Evolutionary conservation across 1,284 basidiomycete genomes (phyloP).

Genomic region (Ustilago hordei): DNA sequence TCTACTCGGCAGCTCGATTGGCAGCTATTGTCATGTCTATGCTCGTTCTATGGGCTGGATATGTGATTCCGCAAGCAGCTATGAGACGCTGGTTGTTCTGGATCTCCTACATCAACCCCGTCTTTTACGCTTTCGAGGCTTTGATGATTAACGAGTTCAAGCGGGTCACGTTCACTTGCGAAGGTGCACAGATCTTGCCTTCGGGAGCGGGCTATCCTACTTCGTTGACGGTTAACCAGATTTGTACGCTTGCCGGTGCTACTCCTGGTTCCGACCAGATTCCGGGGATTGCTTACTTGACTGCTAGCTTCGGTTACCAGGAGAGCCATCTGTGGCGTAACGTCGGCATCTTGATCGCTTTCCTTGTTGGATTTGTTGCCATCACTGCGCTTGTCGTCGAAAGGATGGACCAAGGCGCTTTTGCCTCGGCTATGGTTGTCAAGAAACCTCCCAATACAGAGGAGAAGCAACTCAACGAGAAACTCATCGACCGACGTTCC

Average conservation of each 20-base stretch:
- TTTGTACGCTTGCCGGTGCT: conserved; percentile 72
- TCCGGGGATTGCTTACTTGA: conserved; percentile 72
- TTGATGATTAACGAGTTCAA: conserved; percentile 73
- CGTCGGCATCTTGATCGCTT: conserved; percentile 71
- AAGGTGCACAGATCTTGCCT: conserved; percentile 47
- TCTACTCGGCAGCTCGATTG: conserved; percentile 55
- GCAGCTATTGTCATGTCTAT: conserved; percentile 58
- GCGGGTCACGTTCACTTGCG: conserved; percentile 50
- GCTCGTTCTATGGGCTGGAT: conserved; percentile 60
- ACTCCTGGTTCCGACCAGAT: conserved; percentile 70
- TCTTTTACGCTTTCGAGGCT: conserved; percentile 83
- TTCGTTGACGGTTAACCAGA: conserved; percentile 50
- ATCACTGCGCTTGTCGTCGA: conserved; percentile 56
- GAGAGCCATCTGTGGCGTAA: conserved; percentile 72
- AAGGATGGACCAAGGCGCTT: conserved; percentile 54
- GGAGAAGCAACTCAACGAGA: conserved; percentile 50
- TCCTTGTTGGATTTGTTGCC: conserved; percentile 59
- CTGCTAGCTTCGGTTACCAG: conserved; percentile 76
- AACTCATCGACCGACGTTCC: conserved; percentile 33
- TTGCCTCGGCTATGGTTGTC: conserved; percentile 65
- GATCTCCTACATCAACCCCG: conserved; percentile 70
- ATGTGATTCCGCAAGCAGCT: conserved; percentile 67
- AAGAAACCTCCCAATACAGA: conserved; percentile 51
- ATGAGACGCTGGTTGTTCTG: conserved; percentile 92
- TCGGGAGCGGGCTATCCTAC: conserved; percentile 42